Conservation (phyloP, 441 rosid species). For the Capsella rubella region DNA sequence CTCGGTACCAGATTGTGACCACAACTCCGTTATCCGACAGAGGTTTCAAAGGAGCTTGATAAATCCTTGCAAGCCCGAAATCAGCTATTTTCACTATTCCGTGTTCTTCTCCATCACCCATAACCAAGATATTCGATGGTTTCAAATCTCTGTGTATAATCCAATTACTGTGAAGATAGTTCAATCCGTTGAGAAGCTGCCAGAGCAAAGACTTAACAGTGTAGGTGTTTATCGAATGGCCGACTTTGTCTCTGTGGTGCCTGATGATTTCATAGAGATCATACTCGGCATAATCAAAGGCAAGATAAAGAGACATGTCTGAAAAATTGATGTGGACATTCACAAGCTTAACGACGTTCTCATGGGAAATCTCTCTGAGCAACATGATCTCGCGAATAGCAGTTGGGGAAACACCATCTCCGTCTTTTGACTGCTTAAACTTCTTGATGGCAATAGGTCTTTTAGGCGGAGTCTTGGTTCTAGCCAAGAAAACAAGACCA, state of each 20-base stretch:
- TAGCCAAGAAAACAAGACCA: conserved; percentile 95
- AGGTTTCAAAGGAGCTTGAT: conserved; percentile 91
- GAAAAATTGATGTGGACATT: conserved; percentile 94
- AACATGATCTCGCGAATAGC: conserved; percentile 99
- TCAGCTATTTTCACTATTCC: conserved; percentile 95
- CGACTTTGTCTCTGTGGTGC: conserved; percentile 87
- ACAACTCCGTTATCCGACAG: conserved; percentile 93
- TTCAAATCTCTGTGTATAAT: conserved; percentile 96
- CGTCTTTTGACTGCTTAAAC: conserved; percentile 98
- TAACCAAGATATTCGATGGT: conserved; percentile 98
- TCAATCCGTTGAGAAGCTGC: conserved; percentile 98
- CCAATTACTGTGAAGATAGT: conserved; percentile 98
- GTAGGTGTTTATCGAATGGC: conserved; percentile 68
- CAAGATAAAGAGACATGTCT: conserved; percentile 94
- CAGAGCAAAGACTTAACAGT: conserved; percentile 94
- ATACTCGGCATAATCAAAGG: conserved; percentile 93
- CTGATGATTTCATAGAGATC: conserved; percentile 95
- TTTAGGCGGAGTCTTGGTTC: conserved; percentile 68
- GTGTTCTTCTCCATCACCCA: conserved; percentile 97
- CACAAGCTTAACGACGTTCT: conserved; percentile 96
- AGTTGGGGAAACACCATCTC: conserved; percentile 97
- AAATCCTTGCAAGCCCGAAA: conserved; percentile 95
- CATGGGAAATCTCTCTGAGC: conserved; percentile 91
- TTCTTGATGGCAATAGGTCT: conserved; percentile 96
- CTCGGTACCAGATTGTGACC: conserved; percentile 98